Base-by-base conservation (phyloP, 2,329 filamentous ascomycete genomes). In the Pseudogymnoascus sp. region DNA sequence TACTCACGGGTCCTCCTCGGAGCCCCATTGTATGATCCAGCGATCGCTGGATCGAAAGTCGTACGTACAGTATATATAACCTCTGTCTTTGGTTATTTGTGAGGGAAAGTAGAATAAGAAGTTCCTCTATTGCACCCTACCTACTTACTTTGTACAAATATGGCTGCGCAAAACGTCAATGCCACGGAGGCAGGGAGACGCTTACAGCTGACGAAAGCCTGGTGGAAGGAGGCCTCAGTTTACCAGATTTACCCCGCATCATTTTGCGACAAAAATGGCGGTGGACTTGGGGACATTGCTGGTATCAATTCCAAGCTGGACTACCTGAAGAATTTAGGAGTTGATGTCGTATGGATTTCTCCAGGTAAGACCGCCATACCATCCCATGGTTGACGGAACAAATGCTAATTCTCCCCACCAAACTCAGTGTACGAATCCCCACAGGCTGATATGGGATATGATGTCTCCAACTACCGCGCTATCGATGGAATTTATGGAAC, bases 361-460 rank as follows among this genome's bases (percentile, higher is more conserved):
- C 86, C 86, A 21, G 50, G 50, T 33, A 31, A 33, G 50, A 14
- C 14, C 14, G 2, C 16, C 29, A 56, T 19, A 50, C 11, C 21
- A 29, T 16, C 26, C 50, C 26, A 10, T 13, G 10, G n/a, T 19
- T 56, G n/a, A 33, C 29, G n/a, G 8, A 56, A 56, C 50, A 1
- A 33, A 56, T 56, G 50, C 29, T 56, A 56, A 56, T 56, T 10
- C n/a, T 56, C 10, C 19, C 26, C 5, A n/a, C 21, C 26, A 56
- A 56, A 56, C 29, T 16, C 26, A 16, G 83, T 86, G 72, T 85
- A 82, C 68, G 81, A 84, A 65, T 82, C 79, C 6, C 86, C 86
- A 0, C 82, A 86, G 69, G 75, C 82, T 10, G 86, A 88, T 64
- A 87, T 88, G 85, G 86, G 86, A 29, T 88, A 88, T 68, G 86